These are phyloP conservation scores for Glaciozyma martinii DNA, from an alignment of 768 basidiomycete species.

Conservation along the genomic window DNA sequence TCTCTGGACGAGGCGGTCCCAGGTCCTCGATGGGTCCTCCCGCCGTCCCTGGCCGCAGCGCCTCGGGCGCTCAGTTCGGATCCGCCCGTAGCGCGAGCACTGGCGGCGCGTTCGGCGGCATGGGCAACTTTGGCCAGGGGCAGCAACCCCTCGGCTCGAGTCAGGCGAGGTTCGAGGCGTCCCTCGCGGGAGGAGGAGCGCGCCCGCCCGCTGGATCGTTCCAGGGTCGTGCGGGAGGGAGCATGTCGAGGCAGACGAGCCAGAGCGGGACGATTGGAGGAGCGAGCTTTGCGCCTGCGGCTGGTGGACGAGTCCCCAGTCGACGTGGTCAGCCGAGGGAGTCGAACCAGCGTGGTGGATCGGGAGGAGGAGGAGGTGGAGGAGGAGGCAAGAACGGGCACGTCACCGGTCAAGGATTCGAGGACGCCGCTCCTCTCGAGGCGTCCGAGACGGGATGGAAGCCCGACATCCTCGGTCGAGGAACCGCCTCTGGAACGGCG, in stretches of 20 bases:
- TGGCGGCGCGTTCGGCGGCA: conserved; percentile 31
- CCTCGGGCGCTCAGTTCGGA: background rate
- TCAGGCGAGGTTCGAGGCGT: conserved; percentile 30
- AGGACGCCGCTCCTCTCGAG: conserved; percentile 19
- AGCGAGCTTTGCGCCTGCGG: conserved; percentile 17
- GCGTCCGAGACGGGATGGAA: conserved; percentile 22
- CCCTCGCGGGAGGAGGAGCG: conserved; percentile 4
- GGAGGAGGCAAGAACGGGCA: conserved; percentile 41
- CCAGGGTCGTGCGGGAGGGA: conserved; percentile 11
- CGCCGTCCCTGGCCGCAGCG: conserved; percentile 5
- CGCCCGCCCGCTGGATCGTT: conserved; percentile 22
- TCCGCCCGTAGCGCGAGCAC: conserved; percentile 1
- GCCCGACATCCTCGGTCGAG: conserved; percentile 12
- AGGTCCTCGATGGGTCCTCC: conserved; percentile 26
- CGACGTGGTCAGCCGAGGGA: background rate
- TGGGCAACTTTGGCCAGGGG: conserved; percentile 33
- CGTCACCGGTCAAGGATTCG: conserved; percentile 39
- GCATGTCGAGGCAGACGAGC: conserved; percentile 37
- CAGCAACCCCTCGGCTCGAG: conserved; percentile 11
- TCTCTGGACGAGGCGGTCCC: conserved; percentile 10
- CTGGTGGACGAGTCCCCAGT: conserved; percentile 36
- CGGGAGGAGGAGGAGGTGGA: conserved; percentile 19
- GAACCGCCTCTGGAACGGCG: conserved; percentile 32
- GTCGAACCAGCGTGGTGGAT: background rate
- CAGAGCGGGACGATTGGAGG: conserved; percentile 35